phyloP scores from a whole-genome alignment of 805 yeast species.

The Tetrapisispora phaffii region DNA sequence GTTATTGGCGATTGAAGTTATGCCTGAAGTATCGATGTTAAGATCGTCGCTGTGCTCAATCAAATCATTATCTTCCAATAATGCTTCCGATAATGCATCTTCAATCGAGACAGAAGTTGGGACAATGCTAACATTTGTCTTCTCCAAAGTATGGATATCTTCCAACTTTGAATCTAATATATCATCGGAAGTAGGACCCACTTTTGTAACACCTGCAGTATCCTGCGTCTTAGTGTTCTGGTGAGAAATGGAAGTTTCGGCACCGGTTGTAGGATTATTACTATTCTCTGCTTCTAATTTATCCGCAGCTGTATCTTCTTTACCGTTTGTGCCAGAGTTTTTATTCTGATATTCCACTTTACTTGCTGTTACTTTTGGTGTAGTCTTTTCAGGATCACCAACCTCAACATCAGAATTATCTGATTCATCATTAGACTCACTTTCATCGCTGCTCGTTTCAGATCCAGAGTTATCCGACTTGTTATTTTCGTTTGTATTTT shows the following conservation, averaged over 20 bases:
- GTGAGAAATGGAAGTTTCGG: background rate
- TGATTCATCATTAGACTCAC: conserved; percentile 36
- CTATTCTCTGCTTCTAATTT: background rate
- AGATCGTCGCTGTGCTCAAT: background rate
- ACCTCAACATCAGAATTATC: conserved; percentile 3
- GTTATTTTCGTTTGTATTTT: conserved; percentile 12
- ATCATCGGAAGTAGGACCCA: background rate
- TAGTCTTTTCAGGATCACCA: conserved; percentile 6
- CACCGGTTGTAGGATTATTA: background rate
- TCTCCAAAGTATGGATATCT: background rate
- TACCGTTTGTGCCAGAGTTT: background rate
- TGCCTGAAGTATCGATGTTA: background rate
- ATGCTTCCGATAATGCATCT: background rate
- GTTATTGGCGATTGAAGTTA: background rate
- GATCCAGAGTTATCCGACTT: conserved; percentile 35
- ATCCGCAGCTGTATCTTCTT: background rate
- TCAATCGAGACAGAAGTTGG: background rate
- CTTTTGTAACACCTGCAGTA: too few species aligned
- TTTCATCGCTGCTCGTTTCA: conserved; percentile 34
- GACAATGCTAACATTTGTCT: background rate
- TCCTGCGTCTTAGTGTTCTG: background rate
- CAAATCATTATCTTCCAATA: background rate
- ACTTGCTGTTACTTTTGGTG: too few species aligned
- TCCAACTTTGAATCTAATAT: background rate
- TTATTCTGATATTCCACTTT: background rate